Conservation (phyloP, 2,329 filamentous ascomycete species). For the Xylariaceae sp. region DNA sequence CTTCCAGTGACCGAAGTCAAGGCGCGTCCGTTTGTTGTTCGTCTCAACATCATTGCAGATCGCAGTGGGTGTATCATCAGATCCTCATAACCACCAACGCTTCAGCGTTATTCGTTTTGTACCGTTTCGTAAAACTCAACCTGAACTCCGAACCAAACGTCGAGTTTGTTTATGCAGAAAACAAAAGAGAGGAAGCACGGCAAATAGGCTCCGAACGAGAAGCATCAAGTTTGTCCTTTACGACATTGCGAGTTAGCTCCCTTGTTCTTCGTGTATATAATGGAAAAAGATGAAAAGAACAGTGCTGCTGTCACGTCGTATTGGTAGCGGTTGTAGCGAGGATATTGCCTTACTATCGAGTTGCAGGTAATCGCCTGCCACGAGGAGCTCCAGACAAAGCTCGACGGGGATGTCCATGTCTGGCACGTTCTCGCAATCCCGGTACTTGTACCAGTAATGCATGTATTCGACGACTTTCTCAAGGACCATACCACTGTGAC, state of each 20-base stretch:
- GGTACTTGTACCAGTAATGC: slow-evolving; percentile 73
- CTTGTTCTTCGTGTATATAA: not conserved
- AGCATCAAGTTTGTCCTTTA: not conserved
- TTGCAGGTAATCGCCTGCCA: slow-evolving; percentile 71
- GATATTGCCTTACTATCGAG: slow-evolving; percentile 52
- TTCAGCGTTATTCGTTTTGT: too few relatives aligned
- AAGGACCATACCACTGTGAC: slow-evolving; percentile 60
- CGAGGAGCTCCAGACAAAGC: slow-evolving; percentile 69
- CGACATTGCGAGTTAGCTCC: not conserved
- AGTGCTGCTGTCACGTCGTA: too few relatives aligned
- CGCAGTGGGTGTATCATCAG: too few relatives aligned
- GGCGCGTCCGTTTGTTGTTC: too few relatives aligned
- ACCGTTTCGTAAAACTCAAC: too few relatives aligned
- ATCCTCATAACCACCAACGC: too few relatives aligned
- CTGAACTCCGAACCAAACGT: too few relatives aligned
- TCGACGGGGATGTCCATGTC: slow-evolving; percentile 79
- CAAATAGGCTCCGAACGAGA: not conserved
- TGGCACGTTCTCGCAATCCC: slow-evolving; percentile 64
- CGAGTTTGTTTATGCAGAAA: too few relatives aligned
- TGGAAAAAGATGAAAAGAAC: not conserved
- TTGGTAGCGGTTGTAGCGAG: too few relatives aligned
- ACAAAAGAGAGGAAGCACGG: too few relatives aligned
- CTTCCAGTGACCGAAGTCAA: too few relatives aligned
- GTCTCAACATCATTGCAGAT: too few relatives aligned
- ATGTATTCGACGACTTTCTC: slow-evolving; percentile 81